Percentiles rank a stretch among this genome's conserved stretches.
Conservation (phyloP, 2,329 filamentous ascomycete genomes). For the Daldinia sp. region DNA sequence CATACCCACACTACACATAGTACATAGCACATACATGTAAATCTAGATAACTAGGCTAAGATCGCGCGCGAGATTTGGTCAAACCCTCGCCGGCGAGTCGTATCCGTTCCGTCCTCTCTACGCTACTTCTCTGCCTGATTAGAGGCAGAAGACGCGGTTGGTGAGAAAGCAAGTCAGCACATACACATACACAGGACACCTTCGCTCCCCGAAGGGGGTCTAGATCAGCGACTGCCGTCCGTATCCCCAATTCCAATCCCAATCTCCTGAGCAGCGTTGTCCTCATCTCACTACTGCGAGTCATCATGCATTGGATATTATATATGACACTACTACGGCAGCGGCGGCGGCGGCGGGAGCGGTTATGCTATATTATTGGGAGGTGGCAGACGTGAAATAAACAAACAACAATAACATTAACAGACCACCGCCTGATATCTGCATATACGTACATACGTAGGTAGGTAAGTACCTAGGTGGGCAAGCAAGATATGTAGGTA, state of each 20-base stretch:
- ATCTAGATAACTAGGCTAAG: conserved; percentile 15
- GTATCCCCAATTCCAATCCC: too few relatives aligned
- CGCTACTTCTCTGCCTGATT: not conserved
- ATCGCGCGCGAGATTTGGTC: conserved; percentile 14
- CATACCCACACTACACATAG: not conserved
- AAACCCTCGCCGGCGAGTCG: conserved; percentile 7
- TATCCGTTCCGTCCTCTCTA: not conserved
- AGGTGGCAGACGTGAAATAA: conserved; percentile 18
- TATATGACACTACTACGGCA: conserved; percentile 3
- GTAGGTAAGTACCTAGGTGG: too few relatives aligned
- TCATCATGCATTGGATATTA: conserved; percentile 34
- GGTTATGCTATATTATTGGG: conserved; percentile 28
- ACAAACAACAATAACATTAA: conserved; percentile 18
- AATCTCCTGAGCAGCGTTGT: not conserved
- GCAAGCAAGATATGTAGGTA: too few relatives aligned
- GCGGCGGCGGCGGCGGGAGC: not conserved
- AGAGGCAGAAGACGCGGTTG: conserved; percentile 10
- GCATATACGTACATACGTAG: not conserved
- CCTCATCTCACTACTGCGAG: conserved; percentile 31
- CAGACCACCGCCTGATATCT: not conserved
- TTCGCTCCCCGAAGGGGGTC: conserved; percentile 24
- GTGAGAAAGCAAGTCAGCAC: conserved; percentile 21
- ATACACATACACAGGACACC: too few relatives aligned
- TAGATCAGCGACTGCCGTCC: conserved; percentile 18
- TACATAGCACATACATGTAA: not conserved